phyloP scores from a whole-genome alignment of 345 rosid species.

The Moringa oleifera region DNA sequence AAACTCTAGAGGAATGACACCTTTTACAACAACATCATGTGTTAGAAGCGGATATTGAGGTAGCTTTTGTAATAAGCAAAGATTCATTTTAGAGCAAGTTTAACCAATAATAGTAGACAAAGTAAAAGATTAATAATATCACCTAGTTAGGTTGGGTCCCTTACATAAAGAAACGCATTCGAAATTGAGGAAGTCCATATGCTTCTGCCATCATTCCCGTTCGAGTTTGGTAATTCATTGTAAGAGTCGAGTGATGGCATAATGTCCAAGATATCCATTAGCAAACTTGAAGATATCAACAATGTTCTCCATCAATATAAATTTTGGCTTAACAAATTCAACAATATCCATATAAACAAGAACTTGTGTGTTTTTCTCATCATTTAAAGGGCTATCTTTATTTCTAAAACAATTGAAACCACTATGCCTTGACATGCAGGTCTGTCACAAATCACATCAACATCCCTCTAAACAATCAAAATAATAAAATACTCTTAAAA shows the following conservation, averaged over 20 bases:
- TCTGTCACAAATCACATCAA: conserved; percentile 30
- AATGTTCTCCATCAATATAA: conserved; percentile 74
- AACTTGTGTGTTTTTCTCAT: conserved; percentile 61
- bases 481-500: too few species aligned
- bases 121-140: background rate
- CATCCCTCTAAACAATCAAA: conserved; percentile 44
- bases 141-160: conserved; percentile 65
- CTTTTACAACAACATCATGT: conserved; percentile 60
- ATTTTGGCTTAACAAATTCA: conserved; percentile 58
- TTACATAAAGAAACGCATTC: conserved; percentile 72
- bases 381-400: conserved; percentile 37
- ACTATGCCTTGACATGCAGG: conserved; percentile 74
- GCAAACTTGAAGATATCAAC: conserved; percentile 64
- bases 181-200: conserved; percentile 82
- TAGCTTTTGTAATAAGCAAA: conserved; percentile 32
- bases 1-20: conserved; percentile 52
- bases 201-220: conserved; percentile 86
- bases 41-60: conserved; percentile 83
- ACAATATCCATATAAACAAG: conserved; percentile 63
- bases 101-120: too few species aligned
- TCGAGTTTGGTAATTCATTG: conserved; percentile 65
- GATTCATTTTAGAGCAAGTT: too few species aligned
- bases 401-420: conserved; percentile 70
- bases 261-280: conserved; percentile 52
- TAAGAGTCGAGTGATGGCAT: conserved; percentile 61